Conservation (phyloP, 169 alveolate genomes). For the Plasmodium inui region DNA sequence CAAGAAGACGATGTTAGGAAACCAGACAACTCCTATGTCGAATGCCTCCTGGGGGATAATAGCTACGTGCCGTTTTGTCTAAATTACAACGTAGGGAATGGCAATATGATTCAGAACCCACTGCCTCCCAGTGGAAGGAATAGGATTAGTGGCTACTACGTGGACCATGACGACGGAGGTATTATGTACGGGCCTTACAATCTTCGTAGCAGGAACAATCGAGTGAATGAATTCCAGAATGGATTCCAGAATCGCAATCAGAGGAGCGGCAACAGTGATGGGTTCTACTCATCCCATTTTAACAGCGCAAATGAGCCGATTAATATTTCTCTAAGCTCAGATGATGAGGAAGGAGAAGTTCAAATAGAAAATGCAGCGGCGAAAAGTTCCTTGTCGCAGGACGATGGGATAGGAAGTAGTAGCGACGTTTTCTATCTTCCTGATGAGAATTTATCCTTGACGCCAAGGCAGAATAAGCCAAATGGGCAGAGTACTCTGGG, state of each 20-base stretch:
- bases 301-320: background rate
- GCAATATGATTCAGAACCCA: background rate
- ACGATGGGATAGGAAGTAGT: background rate
- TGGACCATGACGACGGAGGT: background rate
- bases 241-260: background rate
- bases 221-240: background rate
- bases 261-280: background rate
- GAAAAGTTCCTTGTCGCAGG: background rate
- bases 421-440: background rate
- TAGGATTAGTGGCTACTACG: background rate
- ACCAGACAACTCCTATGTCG: slow-evolving; percentile 55
- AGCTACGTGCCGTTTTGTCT: background rate
- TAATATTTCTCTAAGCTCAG: background rate
- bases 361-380: background rate
- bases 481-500: background rate
- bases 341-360: background rate
- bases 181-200: background rate
- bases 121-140: background rate
- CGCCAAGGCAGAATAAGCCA: slow-evolving; percentile 1
- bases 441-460: background rate
- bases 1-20: slow-evolving; percentile 4
- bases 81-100: background rate
- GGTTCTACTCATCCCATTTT: background rate
- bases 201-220: background rate
- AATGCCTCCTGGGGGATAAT: slow-evolving; percentile 43